Evolutionary conservation across 371 early-diverging fungal species (phyloP).

Genomic region (Apophysomyces sp.): DNA sequence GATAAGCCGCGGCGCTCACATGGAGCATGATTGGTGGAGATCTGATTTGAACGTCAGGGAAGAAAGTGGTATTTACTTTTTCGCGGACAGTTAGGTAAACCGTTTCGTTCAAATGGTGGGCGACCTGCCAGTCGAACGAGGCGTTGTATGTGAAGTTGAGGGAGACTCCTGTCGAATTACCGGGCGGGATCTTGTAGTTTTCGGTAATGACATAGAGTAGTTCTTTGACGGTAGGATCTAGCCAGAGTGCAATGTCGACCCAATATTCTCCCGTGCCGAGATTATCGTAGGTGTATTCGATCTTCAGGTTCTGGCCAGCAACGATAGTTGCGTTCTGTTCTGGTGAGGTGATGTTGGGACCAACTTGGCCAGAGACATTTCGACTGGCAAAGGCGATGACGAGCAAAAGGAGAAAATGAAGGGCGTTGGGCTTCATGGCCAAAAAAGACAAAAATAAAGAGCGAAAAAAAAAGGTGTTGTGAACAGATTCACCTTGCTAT

Average conservation of each 20-base stretch:
- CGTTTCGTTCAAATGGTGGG: slow-evolving; percentile 26
- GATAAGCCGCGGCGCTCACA: neutral
- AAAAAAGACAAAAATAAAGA: neutral
- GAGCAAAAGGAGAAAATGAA: neutral
- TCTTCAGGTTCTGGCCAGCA: slow-evolving; percentile 27
- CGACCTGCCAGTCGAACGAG: slow-evolving; percentile 39
- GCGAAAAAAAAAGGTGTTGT: neutral
- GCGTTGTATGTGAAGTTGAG: slow-evolving; percentile 19
- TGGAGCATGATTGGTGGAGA: slow-evolving; percentile 8
- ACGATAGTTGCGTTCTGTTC: slow-evolving; percentile 26
- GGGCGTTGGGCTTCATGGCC: neutral
- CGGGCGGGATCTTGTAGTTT: slow-evolving; percentile 15
- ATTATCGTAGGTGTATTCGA: slow-evolving; percentile 35
- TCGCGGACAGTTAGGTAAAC: slow-evolving; percentile 31
- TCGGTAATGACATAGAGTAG: slow-evolving; percentile 20
- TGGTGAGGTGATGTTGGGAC: slow-evolving; percentile 29
- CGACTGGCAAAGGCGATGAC: neutral
- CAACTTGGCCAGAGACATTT: slow-evolving; percentile 28
- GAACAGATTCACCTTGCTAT: too few relatives aligned
- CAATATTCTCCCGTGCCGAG: slow-evolving; percentile 36
- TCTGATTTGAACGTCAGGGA: neutral
- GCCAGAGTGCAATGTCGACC: slow-evolving; percentile 32
- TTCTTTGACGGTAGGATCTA: slow-evolving; percentile 10
- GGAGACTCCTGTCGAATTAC: slow-evolving; percentile 33
- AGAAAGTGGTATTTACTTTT: slow-evolving; percentile 2